phyloP scores from a whole-genome alignment of 1,139 yeast species.

The Sporopachydermia cereana region DNA sequence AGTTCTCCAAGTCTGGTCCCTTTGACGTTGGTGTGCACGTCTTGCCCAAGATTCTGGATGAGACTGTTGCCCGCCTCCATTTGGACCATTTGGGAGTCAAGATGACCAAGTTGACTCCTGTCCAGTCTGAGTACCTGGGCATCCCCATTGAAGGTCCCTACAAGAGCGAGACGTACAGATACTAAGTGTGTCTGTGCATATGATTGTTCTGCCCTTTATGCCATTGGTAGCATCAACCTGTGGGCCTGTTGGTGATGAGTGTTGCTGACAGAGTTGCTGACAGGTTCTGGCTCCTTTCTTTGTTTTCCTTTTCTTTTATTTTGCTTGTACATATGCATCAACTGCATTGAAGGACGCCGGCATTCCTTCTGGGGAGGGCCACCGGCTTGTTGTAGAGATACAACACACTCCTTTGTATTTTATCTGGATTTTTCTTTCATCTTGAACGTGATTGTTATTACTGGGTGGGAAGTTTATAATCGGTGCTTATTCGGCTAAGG shows the following conservation, averaged over 20 bases:
- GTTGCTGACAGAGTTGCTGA: not conserved
- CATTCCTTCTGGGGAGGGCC: too few species aligned
- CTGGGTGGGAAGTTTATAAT: constrained; percentile 6
- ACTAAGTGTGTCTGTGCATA: constrained; percentile 34
- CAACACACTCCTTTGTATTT: not conserved
- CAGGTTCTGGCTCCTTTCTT: not conserved
- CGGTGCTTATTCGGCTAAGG: constrained; percentile 6
- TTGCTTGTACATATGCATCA: constrained; percentile 15
- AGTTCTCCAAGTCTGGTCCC: constrained; percentile 88
- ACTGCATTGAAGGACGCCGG: too few species aligned
- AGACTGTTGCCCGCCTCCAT: constrained; percentile 97
- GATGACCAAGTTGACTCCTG: constrained; percentile 65
- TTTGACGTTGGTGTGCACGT: constrained; percentile 91
- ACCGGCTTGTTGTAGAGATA: too few species aligned
- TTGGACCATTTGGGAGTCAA: constrained; percentile 90
- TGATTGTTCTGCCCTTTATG: not conserved
- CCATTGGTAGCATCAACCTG: not conserved
- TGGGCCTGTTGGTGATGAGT: too few species aligned
- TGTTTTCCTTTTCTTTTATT: not conserved
- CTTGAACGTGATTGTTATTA: constrained; percentile 7
- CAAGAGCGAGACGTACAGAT: constrained; percentile 98
- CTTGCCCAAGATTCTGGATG: constrained; percentile 97
- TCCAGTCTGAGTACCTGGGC: constrained; percentile 93
- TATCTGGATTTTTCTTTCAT: constrained; percentile 7
- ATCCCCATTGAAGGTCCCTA: constrained; percentile 90